Conservation (phyloP, 164 flowering plant genomes). For the Vitis cinerea region DNA sequence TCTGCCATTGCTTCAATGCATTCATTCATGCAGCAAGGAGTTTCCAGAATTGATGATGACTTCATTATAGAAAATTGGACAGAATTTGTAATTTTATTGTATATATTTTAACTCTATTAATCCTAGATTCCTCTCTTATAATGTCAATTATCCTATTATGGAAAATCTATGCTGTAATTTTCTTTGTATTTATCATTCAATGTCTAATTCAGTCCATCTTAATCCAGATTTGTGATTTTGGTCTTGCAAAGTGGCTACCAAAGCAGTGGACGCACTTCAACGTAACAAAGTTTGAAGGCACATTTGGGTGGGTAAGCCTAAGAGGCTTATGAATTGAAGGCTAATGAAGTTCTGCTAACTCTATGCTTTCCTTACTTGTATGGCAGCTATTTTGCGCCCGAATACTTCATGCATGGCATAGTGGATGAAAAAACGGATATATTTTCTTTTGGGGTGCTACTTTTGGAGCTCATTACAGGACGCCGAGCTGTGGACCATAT, state of each 20-base stretch:
- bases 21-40: background rate
- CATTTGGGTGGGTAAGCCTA: slow-evolving; percentile 27
- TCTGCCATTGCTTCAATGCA: no score
- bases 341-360: background rate
- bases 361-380: background rate
- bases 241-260: slow-evolving; percentile 41
- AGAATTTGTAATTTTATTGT: no score
- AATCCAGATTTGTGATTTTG: slow-evolving; percentile 39
- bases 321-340: background rate
- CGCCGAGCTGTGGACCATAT: slow-evolving; percentile 30
- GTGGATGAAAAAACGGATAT: slow-evolving; percentile 41
- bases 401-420: slow-evolving; percentile 38
- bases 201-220: background rate
- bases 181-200: background rate
- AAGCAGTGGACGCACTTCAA: slow-evolving; percentile 31
- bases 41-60: no score
- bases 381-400: slow-evolving; percentile 40
- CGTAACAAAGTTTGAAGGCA: slow-evolving; percentile 36
- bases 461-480: slow-evolving; percentile 38
- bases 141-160: background rate
- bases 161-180: background rate
- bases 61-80: no score
- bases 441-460: slow-evolving; percentile 36
- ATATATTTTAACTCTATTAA: no score
- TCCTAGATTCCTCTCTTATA: background rate